These are phyloP conservation scores for Funneliformis geosporum DNA, from an alignment of 192 early-diverging fungal genomes.

Conservation along the genomic window DNA sequence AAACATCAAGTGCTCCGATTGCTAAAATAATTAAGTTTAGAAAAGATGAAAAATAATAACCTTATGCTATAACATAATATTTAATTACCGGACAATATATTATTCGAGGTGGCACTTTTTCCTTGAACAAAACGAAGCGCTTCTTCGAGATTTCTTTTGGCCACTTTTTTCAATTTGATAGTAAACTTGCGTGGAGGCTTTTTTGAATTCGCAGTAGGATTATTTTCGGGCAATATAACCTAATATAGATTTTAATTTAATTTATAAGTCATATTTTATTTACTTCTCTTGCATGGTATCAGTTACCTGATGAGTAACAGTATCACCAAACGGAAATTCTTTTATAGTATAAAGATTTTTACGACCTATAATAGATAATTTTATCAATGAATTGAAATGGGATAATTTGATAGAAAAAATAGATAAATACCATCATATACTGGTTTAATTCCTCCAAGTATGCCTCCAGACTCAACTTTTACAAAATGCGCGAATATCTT, in stretches of 20 bases:
- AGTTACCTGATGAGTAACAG: constrained; percentile 3
- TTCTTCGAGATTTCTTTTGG: constrained; percentile 64
- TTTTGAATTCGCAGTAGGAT: constrained; percentile 23
- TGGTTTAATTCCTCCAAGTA: constrained; percentile 60
- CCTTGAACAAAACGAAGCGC: constrained; percentile 54
- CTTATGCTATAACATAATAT: background rate
- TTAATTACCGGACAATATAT: constrained; percentile 45
- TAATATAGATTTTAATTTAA: background rate
- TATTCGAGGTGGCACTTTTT: constrained; percentile 43
- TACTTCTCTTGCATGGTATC: too few species aligned
- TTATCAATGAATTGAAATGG: background rate
- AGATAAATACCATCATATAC: constrained; percentile 72
- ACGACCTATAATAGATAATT: constrained; percentile 32
- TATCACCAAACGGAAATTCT: constrained; percentile 51
- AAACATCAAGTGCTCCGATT: constrained; percentile 71
- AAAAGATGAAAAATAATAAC: background rate
- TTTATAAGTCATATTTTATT: background rate
- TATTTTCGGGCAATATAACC: constrained; percentile 42
- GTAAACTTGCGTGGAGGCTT: constrained; percentile 55
- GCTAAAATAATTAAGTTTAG: constrained; percentile 36
- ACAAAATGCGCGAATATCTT: constrained; percentile 66
- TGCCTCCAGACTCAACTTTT: constrained; percentile 47
- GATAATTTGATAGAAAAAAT: background rate
- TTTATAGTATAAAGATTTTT: constrained; percentile 71
- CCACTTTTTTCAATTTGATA: constrained; percentile 63